A percentile compares a stretch with the other conserved stretches of the same genome.
These are phyloP conservation scores for Phytophthora macrochlamydospora DNA, from an alignment of 352 stramenopile genomes.

Conservation along the genomic window DNA sequence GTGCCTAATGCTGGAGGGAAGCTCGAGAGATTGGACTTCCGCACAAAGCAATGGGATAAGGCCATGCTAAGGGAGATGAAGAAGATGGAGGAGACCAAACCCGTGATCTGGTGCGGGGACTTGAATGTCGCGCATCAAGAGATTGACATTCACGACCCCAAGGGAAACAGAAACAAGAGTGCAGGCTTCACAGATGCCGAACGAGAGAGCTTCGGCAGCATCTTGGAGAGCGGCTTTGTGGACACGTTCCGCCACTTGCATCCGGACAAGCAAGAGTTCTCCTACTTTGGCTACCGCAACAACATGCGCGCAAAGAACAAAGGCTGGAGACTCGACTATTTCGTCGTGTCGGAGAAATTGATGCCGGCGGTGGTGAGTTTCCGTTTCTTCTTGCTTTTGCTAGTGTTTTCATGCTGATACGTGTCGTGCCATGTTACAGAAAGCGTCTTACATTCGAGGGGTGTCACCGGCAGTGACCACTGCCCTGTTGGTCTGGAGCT, in stretches of 20 bases:
- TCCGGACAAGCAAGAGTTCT: constrained; percentile 69
- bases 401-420: constrained; percentile 1
- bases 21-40: constrained; percentile 73
- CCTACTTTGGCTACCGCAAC: constrained; percentile 86
- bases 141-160: constrained; percentile 90
- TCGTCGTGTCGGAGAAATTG: constrained; percentile 71
- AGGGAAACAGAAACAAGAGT: constrained; percentile 79
- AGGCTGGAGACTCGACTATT: constrained; percentile 88
- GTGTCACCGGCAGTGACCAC: constrained; percentile 79
- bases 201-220: constrained; percentile 69
- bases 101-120: constrained; percentile 86
- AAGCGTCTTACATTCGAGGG: constrained; percentile 64
- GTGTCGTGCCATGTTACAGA: constrained; percentile 19
- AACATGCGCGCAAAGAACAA: constrained; percentile 84
- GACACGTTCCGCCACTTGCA: constrained; percentile 77
- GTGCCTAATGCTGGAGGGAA: constrained; percentile 78
- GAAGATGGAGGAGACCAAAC: constrained; percentile 74
- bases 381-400: constrained; percentile 11
- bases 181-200: constrained; percentile 83
- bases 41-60: constrained; percentile 79
- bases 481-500: constrained; percentile 78
- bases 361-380: constrained; percentile 63
- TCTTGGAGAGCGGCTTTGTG: constrained; percentile 70
- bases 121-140: constrained; percentile 88
- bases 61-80: constrained; percentile 74